A percentile compares a stretch with the other conserved stretches of the same genome.
Conservation (phyloP, 805 yeast species). For the Myxozyma melibiosi region DNA sequence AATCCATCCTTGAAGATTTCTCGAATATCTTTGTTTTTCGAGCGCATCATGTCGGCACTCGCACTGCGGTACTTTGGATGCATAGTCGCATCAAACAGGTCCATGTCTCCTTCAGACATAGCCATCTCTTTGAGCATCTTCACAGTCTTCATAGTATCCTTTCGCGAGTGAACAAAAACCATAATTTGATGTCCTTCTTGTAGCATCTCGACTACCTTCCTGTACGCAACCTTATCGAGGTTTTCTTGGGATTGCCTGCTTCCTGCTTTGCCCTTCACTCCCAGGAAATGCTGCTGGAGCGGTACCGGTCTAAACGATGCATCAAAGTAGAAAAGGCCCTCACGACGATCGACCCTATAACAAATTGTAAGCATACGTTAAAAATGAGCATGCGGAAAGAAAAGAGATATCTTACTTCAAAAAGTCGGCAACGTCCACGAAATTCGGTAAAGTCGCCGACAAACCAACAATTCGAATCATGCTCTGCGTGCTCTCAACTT, state of each 20-base stretch:
- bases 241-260: slow-evolving; percentile 56
- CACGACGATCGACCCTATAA: slow-evolving; percentile 71
- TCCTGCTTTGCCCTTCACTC: slow-evolving; percentile 86
- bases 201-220: slow-evolving; percentile 69
- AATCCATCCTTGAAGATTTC: slow-evolving; percentile 82
- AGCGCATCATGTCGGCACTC: slow-evolving; percentile 64
- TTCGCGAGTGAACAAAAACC: slow-evolving; percentile 95
- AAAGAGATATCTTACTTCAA: slow-evolving; percentile 40
- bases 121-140: slow-evolving; percentile 71
- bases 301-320: slow-evolving; percentile 94
- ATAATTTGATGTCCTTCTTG: slow-evolving; percentile 69
- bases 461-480: slow-evolving; percentile 93
- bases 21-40: slow-evolving; percentile 73
- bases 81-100: slow-evolving; percentile 48
- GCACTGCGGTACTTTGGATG: slow-evolving; percentile 44
- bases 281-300: slow-evolving; percentile 79
- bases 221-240: slow-evolving; percentile 74
- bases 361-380: background rate
- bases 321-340: slow-evolving; percentile 94
- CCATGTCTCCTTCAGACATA: slow-evolving; percentile 57
- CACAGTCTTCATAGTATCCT: slow-evolving; percentile 86
- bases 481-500: slow-evolving; percentile 90
- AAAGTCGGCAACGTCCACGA: slow-evolving; percentile 90
- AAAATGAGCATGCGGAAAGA: slow-evolving; percentile 45
- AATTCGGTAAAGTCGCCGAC: slow-evolving; percentile 92